These are phyloP conservation scores for Fusarium dimerum DNA, from an alignment of 2,329 filamentous ascomycete species.

Conservation along the genomic window DNA sequence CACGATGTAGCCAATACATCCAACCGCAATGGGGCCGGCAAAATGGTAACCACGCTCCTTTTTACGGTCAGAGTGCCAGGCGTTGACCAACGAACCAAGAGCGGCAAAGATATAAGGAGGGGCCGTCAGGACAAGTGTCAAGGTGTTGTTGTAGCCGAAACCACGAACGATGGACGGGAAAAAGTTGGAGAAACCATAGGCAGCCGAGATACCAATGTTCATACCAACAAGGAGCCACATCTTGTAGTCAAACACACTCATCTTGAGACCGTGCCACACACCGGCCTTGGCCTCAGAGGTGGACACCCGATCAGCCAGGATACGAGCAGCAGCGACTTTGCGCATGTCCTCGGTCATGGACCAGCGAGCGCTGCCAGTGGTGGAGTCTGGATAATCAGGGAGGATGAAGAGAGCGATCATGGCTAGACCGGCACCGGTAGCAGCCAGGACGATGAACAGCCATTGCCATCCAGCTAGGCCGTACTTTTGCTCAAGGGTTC, in stretches of 20 bases:
- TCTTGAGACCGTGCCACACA: slow-evolving; percentile 24
- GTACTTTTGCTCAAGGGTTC: slow-evolving; percentile 15
- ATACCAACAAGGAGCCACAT: slow-evolving; percentile 23
- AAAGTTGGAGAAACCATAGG: slow-evolving; percentile 10
- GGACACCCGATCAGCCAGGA: slow-evolving; percentile 24
- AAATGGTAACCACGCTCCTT: too few relatives aligned
- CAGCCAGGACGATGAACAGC: slow-evolving; percentile 41
- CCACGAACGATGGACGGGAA: neutral
- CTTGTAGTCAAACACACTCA: slow-evolving; percentile 24
- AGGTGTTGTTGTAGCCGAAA: neutral
- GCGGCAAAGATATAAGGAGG: too few relatives aligned
- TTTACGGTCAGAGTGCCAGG: too few relatives aligned
- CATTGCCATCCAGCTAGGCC: slow-evolving; percentile 43
- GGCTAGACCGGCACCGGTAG: slow-evolving; percentile 18
- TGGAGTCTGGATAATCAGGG: slow-evolving; percentile 26
- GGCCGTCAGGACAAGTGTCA: too few relatives aligned
- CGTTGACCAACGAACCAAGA: too few relatives aligned
- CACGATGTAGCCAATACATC: too few relatives aligned
- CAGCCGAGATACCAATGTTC: slow-evolving; percentile 3
- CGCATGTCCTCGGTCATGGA: slow-evolving; percentile 26
- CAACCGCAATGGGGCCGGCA: too few relatives aligned
- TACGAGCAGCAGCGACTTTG: slow-evolving; percentile 23
- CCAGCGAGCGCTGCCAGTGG: slow-evolving; percentile 26
- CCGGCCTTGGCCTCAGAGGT: slow-evolving; percentile 20
- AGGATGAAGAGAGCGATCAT: slow-evolving; percentile 17